phyloP scores from a whole-genome alignment of 805 yeast genomes.

The Cyberlindnera mississippiensis region DNA sequence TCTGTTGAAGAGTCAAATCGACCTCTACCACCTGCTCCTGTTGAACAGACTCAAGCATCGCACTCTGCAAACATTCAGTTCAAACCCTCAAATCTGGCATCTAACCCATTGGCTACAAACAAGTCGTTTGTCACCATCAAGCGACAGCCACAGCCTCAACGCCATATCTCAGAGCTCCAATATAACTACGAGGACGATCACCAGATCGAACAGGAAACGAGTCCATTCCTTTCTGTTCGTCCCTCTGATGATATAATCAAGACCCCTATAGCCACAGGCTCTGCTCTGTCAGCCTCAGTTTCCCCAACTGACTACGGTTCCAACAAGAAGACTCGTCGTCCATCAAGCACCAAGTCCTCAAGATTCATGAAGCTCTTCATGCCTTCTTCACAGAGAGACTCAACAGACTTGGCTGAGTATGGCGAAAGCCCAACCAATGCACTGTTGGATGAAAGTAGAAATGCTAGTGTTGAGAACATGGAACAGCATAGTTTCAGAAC shows the following conservation, averaged over 20 bases:
- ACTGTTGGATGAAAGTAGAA: background rate
- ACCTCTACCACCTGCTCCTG: background rate
- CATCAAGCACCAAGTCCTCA: conserved; percentile 6
- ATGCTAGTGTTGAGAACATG: conserved; percentile 8
- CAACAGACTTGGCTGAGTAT: conserved; percentile 20
- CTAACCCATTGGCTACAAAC: conserved; percentile 63
- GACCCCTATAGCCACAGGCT: too few relatives aligned
- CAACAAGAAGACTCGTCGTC: conserved; percentile 5
- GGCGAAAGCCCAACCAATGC: background rate
- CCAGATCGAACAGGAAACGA: conserved; percentile 2
- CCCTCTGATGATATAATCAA: too few relatives aligned
- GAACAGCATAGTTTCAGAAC: conserved; percentile 26
- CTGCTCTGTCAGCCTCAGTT: conserved; percentile 11
- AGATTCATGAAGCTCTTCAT: conserved; percentile 17
- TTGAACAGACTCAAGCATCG: background rate
- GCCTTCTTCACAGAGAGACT: conserved; percentile 13
- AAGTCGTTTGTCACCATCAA: conserved; percentile 68
- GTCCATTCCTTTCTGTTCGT: conserved; percentile 7
- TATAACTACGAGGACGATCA: conserved; percentile 20
- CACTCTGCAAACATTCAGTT: conserved; percentile 15
- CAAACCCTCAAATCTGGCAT: conserved; percentile 52
- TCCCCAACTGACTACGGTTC: conserved; percentile 25
- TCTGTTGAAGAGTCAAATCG: conserved; percentile 35
- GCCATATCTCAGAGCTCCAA: conserved; percentile 11
- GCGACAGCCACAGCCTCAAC: conserved; percentile 40